Evolutionary conservation across 2,329 filamentous ascomycete species (phyloP), one percentile per base, ranked within the genome.

Genomic region (Beauveria brongniartii): DNA sequence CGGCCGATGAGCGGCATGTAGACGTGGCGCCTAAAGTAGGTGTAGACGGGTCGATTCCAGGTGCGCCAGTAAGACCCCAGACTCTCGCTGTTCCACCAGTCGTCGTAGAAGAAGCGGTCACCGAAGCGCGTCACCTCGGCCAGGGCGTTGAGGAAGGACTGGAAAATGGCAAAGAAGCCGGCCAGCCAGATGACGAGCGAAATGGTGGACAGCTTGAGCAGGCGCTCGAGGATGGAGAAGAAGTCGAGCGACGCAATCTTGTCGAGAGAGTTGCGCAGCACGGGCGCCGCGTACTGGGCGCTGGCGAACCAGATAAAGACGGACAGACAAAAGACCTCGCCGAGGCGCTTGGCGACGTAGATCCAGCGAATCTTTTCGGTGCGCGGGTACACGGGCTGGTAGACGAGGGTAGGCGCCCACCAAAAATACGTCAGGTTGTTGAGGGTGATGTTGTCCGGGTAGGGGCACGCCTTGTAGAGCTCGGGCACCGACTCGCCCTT

Each of bases 41-140:
- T 88, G 70, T 96, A 96, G 6, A 99, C 93, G 1, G 94, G 94
- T 72, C 95, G 95, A 77, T 99, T 99, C 94, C 94, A 99, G 1
- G 88, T 90, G 24, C 92, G 86, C 93, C 93, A 97, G 78, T 99
- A 99, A 5, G 82, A 83, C 40, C 92, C 90, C 7, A 97, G 80
- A 65, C 87, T 92, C 59, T 87, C 86, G 65, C 87, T 91, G 71
- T 99, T 99, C 94, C 94, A 99, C 94, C 94, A 99, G 70, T 96
- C 92, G 43, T 90, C 88, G 73, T 99, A 99, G 73, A 99, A 99
- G 57, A 92, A 89, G 34, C 94, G 85, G 72, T 99, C 94, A 20
- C 89, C 94, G 69, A 99, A 99, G 48, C 84, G 82, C 78, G 91
- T 89, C 14, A 97, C 78, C 73, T 99, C 94, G 3, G 93, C 93